These are phyloP conservation scores for Volvox reticuliferus DNA, from an alignment of 139 green algal genomes.

Conservation along the genomic window DNA sequence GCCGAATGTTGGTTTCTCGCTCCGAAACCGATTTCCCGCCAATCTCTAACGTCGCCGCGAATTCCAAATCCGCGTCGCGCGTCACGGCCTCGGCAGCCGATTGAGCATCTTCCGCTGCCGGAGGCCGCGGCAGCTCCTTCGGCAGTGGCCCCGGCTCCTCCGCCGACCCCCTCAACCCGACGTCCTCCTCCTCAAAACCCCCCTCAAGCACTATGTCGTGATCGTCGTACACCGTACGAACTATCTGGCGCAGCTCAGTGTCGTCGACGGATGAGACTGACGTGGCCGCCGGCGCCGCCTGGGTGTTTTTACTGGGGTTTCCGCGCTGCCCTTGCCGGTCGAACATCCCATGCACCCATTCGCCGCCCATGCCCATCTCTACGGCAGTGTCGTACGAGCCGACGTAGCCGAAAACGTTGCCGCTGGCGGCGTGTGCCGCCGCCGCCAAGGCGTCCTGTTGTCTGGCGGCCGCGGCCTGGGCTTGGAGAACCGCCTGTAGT, in stretches of 20 bases:
- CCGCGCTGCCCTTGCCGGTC: neutral
- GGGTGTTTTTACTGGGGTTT: too few species aligned
- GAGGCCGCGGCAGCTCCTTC: neutral
- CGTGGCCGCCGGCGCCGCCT: neutral
- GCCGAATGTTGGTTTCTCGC: neutral
- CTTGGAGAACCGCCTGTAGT: neutral
- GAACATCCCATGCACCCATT: constrained; percentile 30
- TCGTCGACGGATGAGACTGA: neutral
- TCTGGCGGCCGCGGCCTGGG: neutral
- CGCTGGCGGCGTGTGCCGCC: neutral
- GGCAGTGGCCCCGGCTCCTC: neutral
- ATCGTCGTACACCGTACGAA: neutral
- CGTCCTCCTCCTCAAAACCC: constrained; percentile 4
- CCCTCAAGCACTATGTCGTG: neutral
- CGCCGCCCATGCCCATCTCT: constrained; percentile 34
- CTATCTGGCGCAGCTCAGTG: neutral
- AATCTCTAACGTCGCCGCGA: neutral
- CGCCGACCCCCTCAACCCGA: neutral
- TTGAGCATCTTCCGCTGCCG: neutral
- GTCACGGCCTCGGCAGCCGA: neutral
- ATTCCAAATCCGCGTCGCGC: neutral
- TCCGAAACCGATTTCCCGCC: neutral
- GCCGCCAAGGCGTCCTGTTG: neutral
- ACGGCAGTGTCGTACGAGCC: constrained; percentile 38
- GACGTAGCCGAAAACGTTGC: constrained; percentile 10